Conservation (phyloP, 2,329 filamentous ascomycete genomes). For the Stemphylium beticola region DNA sequence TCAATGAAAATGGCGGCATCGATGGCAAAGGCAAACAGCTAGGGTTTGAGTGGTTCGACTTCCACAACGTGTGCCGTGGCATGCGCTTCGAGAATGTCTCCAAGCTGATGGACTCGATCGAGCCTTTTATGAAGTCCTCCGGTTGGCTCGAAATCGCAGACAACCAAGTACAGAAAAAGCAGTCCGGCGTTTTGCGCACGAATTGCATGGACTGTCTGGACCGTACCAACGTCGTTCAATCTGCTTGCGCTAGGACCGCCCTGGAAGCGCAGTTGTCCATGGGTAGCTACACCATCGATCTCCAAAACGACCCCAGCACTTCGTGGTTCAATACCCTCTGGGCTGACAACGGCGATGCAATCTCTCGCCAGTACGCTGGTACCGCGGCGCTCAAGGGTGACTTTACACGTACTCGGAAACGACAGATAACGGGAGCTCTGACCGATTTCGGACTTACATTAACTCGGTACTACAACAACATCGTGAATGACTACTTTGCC, state of each 20-base stretch:
- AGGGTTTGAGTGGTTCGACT: slow-evolving; percentile 95
- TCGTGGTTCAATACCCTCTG: slow-evolving; percentile 96
- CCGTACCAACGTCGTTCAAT: slow-evolving; percentile 94
- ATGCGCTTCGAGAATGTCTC: slow-evolving; percentile 99
- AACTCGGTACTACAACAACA: slow-evolving; percentile 80
- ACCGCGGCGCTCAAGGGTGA: slow-evolving; percentile 96
- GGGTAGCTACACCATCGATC: slow-evolving; percentile 76
- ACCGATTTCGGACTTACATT: slow-evolving; percentile 91
- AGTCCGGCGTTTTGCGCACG: slow-evolving; percentile 82
- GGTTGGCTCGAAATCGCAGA: slow-evolving; percentile 71
- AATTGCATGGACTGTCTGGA: slow-evolving; percentile 99
- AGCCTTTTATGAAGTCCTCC: slow-evolving; percentile 69
- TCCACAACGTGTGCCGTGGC: slow-evolving; percentile 87
- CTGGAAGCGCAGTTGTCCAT: slow-evolving; percentile 79
- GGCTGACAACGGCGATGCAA: slow-evolving; percentile 97
- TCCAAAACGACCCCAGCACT: slow-evolving; percentile 77
- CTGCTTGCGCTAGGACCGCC: slow-evolving; percentile 82
- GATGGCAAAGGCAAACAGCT: slow-evolving; percentile 59
- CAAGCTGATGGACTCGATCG: slow-evolving; percentile 73
- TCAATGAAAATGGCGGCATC: slow-evolving; percentile 66
- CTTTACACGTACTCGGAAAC: slow-evolving; percentile 88
- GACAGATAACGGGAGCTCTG: slow-evolving; percentile 87
- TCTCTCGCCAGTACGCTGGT: slow-evolving; percentile 94
- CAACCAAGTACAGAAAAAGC: slow-evolving; percentile 54
- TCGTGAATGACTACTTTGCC: slow-evolving; percentile 97